A percentile compares a stretch with the other conserved stretches of the same genome.
Evolutionary conservation across 2,329 filamentous ascomycete species (phyloP).

Genomic region (Diaporthe vexans): DNA sequence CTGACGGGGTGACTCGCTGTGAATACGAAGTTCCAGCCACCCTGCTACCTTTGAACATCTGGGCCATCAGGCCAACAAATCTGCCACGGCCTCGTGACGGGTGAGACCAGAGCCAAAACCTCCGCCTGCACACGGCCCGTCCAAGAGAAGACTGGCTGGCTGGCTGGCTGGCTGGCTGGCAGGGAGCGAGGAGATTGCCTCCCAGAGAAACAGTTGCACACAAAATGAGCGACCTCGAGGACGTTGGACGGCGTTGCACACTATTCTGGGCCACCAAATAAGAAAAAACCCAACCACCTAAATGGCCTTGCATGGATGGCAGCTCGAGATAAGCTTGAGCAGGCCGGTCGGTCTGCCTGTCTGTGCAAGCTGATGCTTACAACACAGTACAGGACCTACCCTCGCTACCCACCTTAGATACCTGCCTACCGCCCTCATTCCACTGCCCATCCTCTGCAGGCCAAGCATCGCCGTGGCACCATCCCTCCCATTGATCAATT

Average conservation of each 20-base stretch:
- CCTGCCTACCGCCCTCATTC: constrained; percentile 28
- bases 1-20: constrained; percentile 24
- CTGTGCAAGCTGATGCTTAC: neutral
- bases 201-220: constrained; percentile 11
- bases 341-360: too few species aligned
- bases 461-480: constrained; percentile 21
- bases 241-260: constrained; percentile 17
- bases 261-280: neutral
- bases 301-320: constrained; percentile 22
- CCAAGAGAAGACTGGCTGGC: too few species aligned
- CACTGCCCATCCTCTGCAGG: constrained; percentile 25
- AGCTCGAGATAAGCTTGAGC: constrained; percentile 36
- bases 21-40: constrained; percentile 40
- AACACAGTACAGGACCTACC: neutral
- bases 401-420: too few species aligned
- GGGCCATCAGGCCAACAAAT: neutral
- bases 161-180: too few species aligned
- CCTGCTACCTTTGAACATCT: neutral
- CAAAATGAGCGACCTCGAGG: constrained; percentile 26
- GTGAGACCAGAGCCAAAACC: constrained; percentile 19
- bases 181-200: neutral
- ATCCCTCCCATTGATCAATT: constrained; percentile 24
- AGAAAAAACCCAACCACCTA: neutral
- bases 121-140: neutral
- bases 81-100: constrained; percentile 34